A percentile compares a stretch with the other conserved stretches of the same genome.
phyloP scores from a whole-genome alignment of 768 basidiomycete genomes.

The Amanita polypyramis region DNA sequence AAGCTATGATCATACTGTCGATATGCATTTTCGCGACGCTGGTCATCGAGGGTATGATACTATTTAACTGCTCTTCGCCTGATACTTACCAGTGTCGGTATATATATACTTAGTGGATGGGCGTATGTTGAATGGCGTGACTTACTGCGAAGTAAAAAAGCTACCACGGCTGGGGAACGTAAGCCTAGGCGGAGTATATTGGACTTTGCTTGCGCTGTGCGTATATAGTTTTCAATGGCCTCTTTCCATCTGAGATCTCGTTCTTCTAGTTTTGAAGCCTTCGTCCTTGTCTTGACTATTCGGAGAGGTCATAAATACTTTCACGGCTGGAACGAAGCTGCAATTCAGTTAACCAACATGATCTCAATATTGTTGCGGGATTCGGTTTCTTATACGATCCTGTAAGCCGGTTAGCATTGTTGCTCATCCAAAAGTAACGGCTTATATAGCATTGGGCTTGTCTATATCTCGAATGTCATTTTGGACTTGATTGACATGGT shows the following conservation, averaged over 20 bases:
- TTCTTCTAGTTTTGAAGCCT: not conserved
- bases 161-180: no score
- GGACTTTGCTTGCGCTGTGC: not conserved
- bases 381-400: not conserved
- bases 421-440: not conserved
- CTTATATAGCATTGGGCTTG: not conserved
- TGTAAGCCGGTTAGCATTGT: not conserved
- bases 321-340: no score
- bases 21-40: no score
- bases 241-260: not conserved
- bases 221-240: no score
- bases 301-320: not conserved
- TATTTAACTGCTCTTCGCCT: no score
- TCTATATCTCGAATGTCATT: not conserved
- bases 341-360: not conserved
- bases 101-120: no score
- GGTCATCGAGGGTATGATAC: no score
- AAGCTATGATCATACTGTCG: not conserved
- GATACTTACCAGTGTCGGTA: no score
- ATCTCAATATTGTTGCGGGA: not conserved
- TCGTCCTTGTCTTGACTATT: not conserved
- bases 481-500: not conserved
- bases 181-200: no score
- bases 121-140: no score
- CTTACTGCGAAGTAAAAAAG: no score